Evolutionary conservation across 345 rosid species (phyloP).

Genomic region (Rhizophora mangle): DNA sequence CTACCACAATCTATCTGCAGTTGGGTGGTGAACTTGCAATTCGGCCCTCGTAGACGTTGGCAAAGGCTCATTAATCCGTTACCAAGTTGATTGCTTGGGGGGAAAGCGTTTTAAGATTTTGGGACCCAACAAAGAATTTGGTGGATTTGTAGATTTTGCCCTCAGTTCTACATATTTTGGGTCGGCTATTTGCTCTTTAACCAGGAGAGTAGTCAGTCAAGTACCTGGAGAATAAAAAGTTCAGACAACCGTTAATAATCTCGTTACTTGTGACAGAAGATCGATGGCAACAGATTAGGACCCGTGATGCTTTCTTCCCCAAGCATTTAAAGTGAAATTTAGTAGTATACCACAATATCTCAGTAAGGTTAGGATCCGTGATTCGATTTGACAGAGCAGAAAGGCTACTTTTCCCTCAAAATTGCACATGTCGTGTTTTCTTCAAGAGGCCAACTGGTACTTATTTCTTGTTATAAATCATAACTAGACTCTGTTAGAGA

Average conservation of each 20-base stretch:
- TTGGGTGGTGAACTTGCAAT: no score
- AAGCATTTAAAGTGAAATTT: background rate
- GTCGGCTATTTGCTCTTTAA: no score
- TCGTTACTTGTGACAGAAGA: conserved; percentile 4
- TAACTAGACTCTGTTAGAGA: background rate
- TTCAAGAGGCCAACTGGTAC: conserved; percentile 8
- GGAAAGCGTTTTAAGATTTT: no score
- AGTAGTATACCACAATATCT: background rate
- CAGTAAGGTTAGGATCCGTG: background rate
- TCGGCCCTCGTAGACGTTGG: no score
- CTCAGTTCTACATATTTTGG: no score
- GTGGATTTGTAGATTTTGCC: no score
- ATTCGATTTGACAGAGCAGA: background rate
- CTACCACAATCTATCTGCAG: no score
- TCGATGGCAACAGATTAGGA: conserved; percentile 11
- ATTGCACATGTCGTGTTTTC: conserved; percentile 8
- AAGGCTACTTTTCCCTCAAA: background rate
- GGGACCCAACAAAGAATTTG: no score
- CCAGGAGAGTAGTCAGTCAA: background rate
- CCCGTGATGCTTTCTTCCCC: background rate
- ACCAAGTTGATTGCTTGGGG: no score
- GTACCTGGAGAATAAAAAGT: conserved; percentile 6
- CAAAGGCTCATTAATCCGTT: no score
- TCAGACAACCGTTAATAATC: background rate
- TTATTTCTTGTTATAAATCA: conserved; percentile 1